Conservation (phyloP, 2,329 filamentous ascomycete species). For the Colletotrichum sublineola region DNA sequence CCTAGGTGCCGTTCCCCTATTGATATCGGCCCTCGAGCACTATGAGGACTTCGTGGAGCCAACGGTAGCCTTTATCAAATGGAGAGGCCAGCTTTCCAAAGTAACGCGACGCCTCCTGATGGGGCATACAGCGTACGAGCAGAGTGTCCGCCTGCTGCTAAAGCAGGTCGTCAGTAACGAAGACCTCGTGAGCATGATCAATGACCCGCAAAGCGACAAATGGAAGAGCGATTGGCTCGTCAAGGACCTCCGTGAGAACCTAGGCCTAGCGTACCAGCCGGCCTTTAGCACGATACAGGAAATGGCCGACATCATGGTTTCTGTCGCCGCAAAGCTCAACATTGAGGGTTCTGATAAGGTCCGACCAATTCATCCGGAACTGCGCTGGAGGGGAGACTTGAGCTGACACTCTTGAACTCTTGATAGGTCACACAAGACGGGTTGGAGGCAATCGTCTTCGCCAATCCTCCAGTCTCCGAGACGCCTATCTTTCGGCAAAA, state of each 20-base stretch:
- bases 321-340: not conserved
- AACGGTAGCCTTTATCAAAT: constrained; percentile 3
- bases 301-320: constrained; percentile 9
- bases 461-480: not conserved
- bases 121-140: constrained; percentile 4
- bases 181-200: constrained; percentile 7
- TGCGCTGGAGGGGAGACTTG: not conserved
- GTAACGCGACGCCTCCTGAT: not conserved
- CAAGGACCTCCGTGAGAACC: not conserved
- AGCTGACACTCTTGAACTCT: not conserved
- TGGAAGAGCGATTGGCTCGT: not conserved
- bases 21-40: constrained; percentile 43
- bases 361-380: not conserved
- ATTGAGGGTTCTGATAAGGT: constrained; percentile 18
- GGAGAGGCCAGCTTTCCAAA: constrained; percentile 19
- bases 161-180: not conserved
- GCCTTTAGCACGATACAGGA: constrained; percentile 2
- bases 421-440: constrained; percentile 5
- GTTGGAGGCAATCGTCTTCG: not conserved
- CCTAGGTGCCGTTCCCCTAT: constrained; percentile 44
- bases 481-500: not conserved
- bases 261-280: not conserved
- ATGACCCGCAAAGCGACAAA: not conserved
- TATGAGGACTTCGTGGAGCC: constrained; percentile 35
- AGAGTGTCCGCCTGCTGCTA: constrained; percentile 11